Conservation (phyloP, 1,139 yeast species). For the Lodderomyces theae region DNA sequence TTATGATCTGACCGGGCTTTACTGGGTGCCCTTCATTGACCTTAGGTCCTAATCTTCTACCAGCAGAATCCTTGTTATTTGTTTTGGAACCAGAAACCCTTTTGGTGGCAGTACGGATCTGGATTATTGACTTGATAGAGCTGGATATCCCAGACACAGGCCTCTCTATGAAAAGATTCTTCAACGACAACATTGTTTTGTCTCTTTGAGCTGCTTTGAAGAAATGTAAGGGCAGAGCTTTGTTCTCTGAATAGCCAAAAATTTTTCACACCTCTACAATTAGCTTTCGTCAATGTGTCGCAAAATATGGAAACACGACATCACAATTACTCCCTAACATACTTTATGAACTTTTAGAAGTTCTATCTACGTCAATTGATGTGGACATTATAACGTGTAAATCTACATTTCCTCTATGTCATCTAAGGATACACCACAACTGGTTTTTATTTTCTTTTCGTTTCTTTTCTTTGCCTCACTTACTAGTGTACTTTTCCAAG, state of each 20-base stretch:
- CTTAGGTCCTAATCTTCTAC: constrained; percentile 91
- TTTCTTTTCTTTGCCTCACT: too few species aligned
- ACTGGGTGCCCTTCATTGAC: constrained; percentile 68
- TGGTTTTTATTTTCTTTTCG: too few species aligned
- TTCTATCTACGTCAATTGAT: too few species aligned
- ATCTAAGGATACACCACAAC: too few species aligned
- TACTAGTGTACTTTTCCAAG: constrained; percentile 10
- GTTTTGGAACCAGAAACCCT: constrained; percentile 93
- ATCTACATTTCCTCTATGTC: too few species aligned
- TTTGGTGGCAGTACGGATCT: constrained; percentile 88
- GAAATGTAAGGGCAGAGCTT: too few species aligned
- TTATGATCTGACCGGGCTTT: constrained; percentile 81
- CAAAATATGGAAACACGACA: too few species aligned
- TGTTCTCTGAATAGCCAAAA: neutral
- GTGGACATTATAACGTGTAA: too few species aligned
- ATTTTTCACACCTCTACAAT: too few species aligned
- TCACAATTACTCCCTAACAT: too few species aligned
- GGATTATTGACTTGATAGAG: constrained; percentile 19
- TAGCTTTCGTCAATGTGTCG: too few species aligned
- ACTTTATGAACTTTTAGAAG: too few species aligned
- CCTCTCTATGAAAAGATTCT: neutral
- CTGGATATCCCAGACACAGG: neutral
- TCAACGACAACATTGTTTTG: neutral
- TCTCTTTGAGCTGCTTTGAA: neutral
- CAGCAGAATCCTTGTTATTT: constrained; percentile 91